Conservation (phyloP, 2,329 filamentous ascomycete species). For the Shiraia sp. region DNA sequence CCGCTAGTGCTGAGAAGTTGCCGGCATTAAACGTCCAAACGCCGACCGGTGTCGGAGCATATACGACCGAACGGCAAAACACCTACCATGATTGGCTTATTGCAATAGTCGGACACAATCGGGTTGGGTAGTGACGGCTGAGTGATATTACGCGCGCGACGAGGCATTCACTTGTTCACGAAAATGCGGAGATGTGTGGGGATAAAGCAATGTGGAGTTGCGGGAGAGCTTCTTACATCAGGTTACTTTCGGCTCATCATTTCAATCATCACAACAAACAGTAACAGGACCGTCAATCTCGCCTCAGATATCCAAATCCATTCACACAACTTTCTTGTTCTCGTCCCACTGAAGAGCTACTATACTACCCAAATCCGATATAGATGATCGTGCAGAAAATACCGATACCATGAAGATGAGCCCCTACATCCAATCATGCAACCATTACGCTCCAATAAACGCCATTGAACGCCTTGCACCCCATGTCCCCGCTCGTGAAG, state of each 20-base stretch:
- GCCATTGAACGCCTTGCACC: constrained; percentile 2
- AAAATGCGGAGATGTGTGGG: neutral
- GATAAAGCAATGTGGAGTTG: neutral
- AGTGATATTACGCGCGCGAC: no score
- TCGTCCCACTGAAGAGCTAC: no score
- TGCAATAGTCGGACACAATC: neutral
- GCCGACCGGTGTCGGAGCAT: constrained; percentile 24
- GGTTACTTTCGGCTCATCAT: constrained; percentile 8
- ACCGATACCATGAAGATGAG: neutral
- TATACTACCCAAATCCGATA: no score
- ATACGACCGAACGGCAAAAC: constrained; percentile 9
- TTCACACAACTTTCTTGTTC: no score
- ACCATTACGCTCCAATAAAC: neutral
- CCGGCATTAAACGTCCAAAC: constrained; percentile 7
- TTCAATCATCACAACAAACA: no score
- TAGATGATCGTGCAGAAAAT: no score
- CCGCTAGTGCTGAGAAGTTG: constrained; percentile 10
- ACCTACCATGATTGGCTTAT: constrained; percentile 9
- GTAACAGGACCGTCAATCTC: no score
- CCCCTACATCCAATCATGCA: neutral
- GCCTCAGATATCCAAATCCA: no score
- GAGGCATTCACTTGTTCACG: no score
- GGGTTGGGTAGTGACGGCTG: constrained; percentile 7
- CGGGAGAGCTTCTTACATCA: neutral
- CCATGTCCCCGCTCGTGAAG: constrained; percentile 2